phyloP scores from a whole-genome alignment of 1,284 basidiomycete species.

The Xerocomus minutiporus region DNA sequence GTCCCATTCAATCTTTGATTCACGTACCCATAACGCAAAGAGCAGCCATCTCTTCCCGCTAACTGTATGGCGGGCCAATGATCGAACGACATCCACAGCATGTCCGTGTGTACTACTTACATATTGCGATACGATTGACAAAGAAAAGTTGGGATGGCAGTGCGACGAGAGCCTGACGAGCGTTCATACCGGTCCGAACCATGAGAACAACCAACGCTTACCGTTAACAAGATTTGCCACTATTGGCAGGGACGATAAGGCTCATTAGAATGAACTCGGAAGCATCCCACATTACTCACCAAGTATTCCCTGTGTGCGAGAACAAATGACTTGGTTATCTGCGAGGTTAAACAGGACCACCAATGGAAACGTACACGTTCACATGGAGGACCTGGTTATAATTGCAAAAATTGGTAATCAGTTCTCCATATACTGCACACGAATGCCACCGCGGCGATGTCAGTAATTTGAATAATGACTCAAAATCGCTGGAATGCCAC shows the following conservation, averaged over 20 bases:
- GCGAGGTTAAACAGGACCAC: not conserved
- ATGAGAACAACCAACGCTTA: conserved; percentile 2
- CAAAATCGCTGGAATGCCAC: not conserved
- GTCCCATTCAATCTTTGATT: not conserved
- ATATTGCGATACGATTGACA: conserved; percentile 18
- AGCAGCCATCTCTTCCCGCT: conserved; percentile 16
- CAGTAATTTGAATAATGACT: not conserved
- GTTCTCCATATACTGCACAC: conserved; percentile 15
- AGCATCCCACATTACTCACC: conserved; percentile 8
- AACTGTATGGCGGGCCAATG: conserved; percentile 5
- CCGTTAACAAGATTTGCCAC: conserved; percentile 23
- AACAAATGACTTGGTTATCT: not conserved
- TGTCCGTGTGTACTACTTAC: conserved; percentile 9
- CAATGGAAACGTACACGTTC: conserved; percentile 11
- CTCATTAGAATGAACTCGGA: not conserved
- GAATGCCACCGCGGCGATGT: not conserved
- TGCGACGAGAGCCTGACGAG: conserved; percentile 11
- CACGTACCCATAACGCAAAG: conserved; percentile 22
- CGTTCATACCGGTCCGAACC: not conserved
- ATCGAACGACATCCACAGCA: not conserved
- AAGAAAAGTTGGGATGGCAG: conserved; percentile 22
- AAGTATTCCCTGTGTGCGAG: conserved; percentile 12
- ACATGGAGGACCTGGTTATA: conserved; percentile 7
- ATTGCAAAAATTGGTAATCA: conserved; percentile 19
- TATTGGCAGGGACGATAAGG: conserved; percentile 1